Evolutionary conservation across 2,329 filamentous ascomycete species (phyloP), one percentile per base, ranked within the genome.

Genomic region (Trichoderma arundinaceum): DNA sequence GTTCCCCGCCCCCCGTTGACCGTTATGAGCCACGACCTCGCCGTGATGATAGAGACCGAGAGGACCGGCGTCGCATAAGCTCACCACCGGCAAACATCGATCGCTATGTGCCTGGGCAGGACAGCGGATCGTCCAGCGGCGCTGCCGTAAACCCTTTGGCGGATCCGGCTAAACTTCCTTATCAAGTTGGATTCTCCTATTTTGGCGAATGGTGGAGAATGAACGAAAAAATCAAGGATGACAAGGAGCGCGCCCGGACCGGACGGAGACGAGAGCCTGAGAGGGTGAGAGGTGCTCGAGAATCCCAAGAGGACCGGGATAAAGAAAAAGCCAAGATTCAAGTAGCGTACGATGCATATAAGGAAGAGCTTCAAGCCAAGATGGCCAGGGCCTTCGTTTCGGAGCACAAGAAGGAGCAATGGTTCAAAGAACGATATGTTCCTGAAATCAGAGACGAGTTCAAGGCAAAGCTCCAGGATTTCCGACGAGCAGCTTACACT

Each of bases 371-470:
- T 1, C 88, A 90, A 72, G 87, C 84, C 4, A 90, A 88, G 75
- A 94, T 97, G 90, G 94, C 95, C 0, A 89, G 93, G 69, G 83
- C 86, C 1, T 99, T 99, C 75, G 95, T 99, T 48, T 87, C 90
- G 57, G 90, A 93, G 72, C 95, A 99, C 79, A 97, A 96, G 76
- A 88, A 89, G 49, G 95, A 99, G 77, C 94, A 99, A 75, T 99
- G 95, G 95, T 99, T 99, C 80, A 92, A 90, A 72, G 95, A 99
- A 78, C 89, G 92, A 75, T 99, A 99, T 72, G 89, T 96, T 35
- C 87, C 92, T 1, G 92, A 95, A 71, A 88, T 94, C 63, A 85
- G 92, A 60, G 89, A 94, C 70, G 84, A 86, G 1, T 87, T 97
- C 73, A 89, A 90, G 64, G 81, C 83, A 67, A 90, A 92, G 72